Evolutionary conservation across 73 alveolate species (phyloP), one percentile per base, ranked within the genome.

Genomic region (Paramecium primaurelia): DNA sequence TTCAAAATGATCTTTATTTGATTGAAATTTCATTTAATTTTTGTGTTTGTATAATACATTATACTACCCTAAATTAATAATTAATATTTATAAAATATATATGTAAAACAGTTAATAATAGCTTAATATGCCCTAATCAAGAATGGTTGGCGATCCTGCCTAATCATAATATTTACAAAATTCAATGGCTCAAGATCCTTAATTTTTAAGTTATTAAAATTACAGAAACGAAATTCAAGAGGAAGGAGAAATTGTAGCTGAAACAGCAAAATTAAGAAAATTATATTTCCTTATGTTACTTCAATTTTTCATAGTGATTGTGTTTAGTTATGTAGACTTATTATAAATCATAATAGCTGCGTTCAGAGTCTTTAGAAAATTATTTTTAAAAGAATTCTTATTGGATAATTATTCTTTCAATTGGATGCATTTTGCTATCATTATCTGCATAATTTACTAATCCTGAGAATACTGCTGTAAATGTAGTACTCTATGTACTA

Each of bases 191-290:
- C 9, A 64, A 32, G 84, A 64, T 64, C 84, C 84, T 6, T 12
- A 64, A 34, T 64, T 64, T 64, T 64, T 64, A 9, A 64, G 84
- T 64, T 64, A 64, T 34, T 18, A 64, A 64, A 64, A 64, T 64
- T 64, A 64, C 84, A 64, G 84, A 64, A 64, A 64, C 30, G 84
- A 64, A n/a, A 64, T 64, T 64, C 84, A 64, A 64, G 84, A 64
- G 84, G 84, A 64, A 14, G 84, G 84, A 64, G 84, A 64, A 64
- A 64, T 64, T 12, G 84, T 64, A 34, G 84, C 84, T 0, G 84
- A 64, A 64, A 64, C 84, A 73, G 64, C 59, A 6, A 73, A 73
- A 37, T 34, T 73, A 40, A 32, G 87, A 12, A 73, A 37, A 73
- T 40, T 73, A 9, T 73, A 73, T 44, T 73, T 73, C 36, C 40